Evolutionary conservation across 2,329 filamentous ascomycete genomes (phyloP).

Genomic region (Pyrenophora graminea): DNA sequence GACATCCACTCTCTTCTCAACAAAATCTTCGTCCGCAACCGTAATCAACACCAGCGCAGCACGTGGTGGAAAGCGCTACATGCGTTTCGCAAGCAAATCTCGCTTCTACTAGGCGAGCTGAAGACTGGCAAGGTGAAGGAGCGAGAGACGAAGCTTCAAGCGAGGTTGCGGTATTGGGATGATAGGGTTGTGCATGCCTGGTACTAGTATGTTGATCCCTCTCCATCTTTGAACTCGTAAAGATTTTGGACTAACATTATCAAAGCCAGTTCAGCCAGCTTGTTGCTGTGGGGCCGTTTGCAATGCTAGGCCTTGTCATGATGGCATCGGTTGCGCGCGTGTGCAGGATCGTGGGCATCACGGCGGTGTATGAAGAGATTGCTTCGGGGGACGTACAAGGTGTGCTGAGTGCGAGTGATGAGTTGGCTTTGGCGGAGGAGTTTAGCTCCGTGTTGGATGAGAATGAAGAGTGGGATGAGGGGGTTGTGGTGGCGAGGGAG

Average conservation of each 20-base stretch:
- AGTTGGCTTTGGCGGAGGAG: conserved; percentile 41
- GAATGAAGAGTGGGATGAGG: conserved; percentile 39
- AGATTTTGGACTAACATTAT: conserved; percentile 2
- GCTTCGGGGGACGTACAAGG: conserved; percentile 48
- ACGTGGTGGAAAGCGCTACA: conserved; percentile 81
- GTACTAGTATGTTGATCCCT: conserved; percentile 40
- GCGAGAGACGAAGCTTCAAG: conserved; percentile 28
- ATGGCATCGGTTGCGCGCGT: conserved; percentile 49
- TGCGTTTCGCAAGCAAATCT: conserved; percentile 69
- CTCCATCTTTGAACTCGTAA: background rate
- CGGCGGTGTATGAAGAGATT: conserved; percentile 48
- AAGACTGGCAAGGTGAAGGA: conserved; percentile 23
- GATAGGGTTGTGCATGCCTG: conserved; percentile 41
- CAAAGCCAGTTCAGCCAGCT: conserved; percentile 51
- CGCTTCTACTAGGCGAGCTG: conserved; percentile 55
- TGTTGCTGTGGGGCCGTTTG: conserved; percentile 51
- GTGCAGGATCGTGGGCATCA: conserved; percentile 49
- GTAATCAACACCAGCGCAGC: conserved; percentile 82
- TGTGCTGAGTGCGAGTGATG: conserved; percentile 51
- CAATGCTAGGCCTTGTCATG: conserved; percentile 51
- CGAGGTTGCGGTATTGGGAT: conserved; percentile 47
- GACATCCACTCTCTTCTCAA: conserved; percentile 63
- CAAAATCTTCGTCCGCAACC: conserved; percentile 79
- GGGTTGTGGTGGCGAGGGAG: conserved; percentile 28
- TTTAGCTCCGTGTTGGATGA: conserved; percentile 36